A percentile compares a stretch with the other conserved stretches of the same genome.
Conservation (phyloP, 352 stramenopile genomes). For the Phytophthora podocarpi region DNA sequence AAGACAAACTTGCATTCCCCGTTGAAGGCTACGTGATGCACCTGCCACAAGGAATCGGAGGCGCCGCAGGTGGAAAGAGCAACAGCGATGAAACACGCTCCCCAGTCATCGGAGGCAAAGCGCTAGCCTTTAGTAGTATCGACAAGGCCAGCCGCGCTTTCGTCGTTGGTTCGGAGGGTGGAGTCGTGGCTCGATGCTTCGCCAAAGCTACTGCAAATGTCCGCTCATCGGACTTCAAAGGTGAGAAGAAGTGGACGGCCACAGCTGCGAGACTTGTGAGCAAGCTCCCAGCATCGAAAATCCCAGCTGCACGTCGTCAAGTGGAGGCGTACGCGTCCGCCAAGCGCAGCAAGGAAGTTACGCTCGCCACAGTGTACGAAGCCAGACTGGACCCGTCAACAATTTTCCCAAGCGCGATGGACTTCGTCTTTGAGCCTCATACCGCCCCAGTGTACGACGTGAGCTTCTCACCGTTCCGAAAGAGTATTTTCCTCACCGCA, state of each 20-base stretch:
- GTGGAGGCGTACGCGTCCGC: slow-evolving; percentile 68
- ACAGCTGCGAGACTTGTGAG: slow-evolving; percentile 68
- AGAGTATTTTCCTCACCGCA: slow-evolving; percentile 78
- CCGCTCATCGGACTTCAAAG: slow-evolving; percentile 68
- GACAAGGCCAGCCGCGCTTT: slow-evolving; percentile 81
- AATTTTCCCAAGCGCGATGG: slow-evolving; percentile 71
- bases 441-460: slow-evolving; percentile 79
- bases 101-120: slow-evolving; percentile 63
- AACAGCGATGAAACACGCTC: slow-evolving; percentile 8
- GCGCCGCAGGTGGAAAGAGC: slow-evolving; percentile 6
- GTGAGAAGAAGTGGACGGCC: slow-evolving; percentile 81
- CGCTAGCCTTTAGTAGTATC: slow-evolving; percentile 62
- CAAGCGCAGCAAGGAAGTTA: slow-evolving; percentile 72
- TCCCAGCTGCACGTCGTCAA: slow-evolving; percentile 60
- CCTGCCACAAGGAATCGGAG: slow-evolving; percentile 26
- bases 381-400: slow-evolving; percentile 61
- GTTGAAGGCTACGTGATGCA: slow-evolving; percentile 89
- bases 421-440: slow-evolving; percentile 81
- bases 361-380: slow-evolving; percentile 75
- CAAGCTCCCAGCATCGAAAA: slow-evolving; percentile 49
- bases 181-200: slow-evolving; percentile 68
- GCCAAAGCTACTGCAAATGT: slow-evolving; percentile 44
- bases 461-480: slow-evolving; percentile 85
- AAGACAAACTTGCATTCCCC: slow-evolving; percentile 85
- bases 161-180: slow-evolving; percentile 78